These are phyloP conservation scores for Aureobasidium pullulans DNA, from an alignment of 2,329 filamentous ascomycete genomes.

Conservation along the genomic window DNA sequence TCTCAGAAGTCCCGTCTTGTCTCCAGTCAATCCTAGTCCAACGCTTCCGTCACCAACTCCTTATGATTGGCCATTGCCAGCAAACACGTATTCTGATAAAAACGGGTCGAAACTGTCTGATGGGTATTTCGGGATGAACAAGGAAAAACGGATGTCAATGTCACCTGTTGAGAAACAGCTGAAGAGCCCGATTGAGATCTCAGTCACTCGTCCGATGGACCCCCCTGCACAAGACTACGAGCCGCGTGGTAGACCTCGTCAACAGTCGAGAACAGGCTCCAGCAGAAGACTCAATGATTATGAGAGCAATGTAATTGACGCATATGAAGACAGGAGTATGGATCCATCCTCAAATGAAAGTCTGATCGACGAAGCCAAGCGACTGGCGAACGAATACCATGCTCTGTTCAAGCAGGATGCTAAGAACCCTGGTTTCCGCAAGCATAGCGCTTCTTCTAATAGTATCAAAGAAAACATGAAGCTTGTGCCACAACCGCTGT, in stretches of 20 bases:
- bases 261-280: neutral
- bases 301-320: neutral
- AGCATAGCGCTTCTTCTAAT: neutral
- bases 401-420: slow-evolving; percentile 19
- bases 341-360: slow-evolving; percentile 12
- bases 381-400: slow-evolving; percentile 22
- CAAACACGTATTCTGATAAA: neutral
- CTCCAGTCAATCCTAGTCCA: neutral
- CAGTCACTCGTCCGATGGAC: neutral
- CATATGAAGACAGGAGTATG: neutral
- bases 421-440: neutral
- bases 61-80: neutral
- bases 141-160: neutral
- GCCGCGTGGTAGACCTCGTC: neutral
- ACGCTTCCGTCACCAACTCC: neutral
- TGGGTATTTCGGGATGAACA: neutral
- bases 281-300: neutral
- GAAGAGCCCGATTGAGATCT: neutral
- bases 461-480: slow-evolving; percentile 20
- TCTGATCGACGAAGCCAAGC: slow-evolving; percentile 16
- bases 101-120: neutral
- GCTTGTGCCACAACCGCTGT: slow-evolving; percentile 26
- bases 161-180: slow-evolving; percentile 2
- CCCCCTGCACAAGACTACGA: neutral
- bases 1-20: neutral